These are phyloP conservation scores for Calonectria ilicicola DNA, from an alignment of 2,329 filamentous ascomycete genomes.

Conservation along the genomic window DNA sequence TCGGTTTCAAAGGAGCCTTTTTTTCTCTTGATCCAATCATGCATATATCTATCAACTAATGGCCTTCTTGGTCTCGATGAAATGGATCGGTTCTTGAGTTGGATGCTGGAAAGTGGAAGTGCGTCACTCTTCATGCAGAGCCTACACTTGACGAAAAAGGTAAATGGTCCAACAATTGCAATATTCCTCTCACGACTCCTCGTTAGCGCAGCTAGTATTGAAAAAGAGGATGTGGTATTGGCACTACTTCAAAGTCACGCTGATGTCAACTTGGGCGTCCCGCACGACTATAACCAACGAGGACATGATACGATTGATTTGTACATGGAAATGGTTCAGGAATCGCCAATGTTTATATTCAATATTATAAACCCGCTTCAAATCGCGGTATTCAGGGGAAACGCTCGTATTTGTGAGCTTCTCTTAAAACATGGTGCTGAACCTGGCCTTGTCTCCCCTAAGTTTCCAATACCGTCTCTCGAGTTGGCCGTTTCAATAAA, in stretches of 20 bases:
- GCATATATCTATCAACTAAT: background rate
- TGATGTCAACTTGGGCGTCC: background rate
- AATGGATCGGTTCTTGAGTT: background rate
- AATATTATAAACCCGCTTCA: background rate
- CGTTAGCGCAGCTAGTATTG: background rate
- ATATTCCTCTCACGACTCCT: background rate
- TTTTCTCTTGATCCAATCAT: background rate
- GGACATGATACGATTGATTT: no score
- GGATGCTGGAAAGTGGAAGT: background rate
- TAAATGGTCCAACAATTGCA: background rate
- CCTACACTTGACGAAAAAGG: background rate
- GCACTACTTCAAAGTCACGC: background rate
- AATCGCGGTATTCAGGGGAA: background rate
- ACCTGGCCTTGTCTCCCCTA: background rate
- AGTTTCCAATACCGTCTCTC: background rate
- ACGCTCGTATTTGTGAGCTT: background rate
- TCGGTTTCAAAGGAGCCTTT: background rate
- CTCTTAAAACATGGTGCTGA: background rate
- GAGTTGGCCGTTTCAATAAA: background rate
- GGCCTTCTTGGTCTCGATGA: background rate
- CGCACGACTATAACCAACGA: background rate
- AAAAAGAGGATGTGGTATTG: background rate
- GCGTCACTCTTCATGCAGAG: background rate
- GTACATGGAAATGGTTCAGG: no score
- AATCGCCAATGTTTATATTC: rapidly evolving